Evolutionary conservation across 805 yeast species (phyloP).

Genomic region (Nakazawaea ambrosiae): DNA sequence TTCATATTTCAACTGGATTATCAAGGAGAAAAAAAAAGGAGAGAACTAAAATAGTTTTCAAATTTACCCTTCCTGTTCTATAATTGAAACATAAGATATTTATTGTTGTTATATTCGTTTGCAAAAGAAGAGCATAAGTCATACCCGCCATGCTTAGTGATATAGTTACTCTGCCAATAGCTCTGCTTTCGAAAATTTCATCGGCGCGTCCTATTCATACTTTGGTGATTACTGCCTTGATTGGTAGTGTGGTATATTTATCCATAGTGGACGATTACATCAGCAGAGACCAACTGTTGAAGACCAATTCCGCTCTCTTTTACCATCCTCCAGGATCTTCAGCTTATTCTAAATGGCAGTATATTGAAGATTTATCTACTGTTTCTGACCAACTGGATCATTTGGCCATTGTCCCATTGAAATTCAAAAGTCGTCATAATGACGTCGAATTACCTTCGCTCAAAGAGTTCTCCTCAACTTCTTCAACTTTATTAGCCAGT

Average conservation of each 20-base stretch:
- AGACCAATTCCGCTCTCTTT: slow-evolving; percentile 18
- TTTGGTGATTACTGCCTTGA: slow-evolving; percentile 59
- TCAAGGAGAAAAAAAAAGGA: no score
- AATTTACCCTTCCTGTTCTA: no score
- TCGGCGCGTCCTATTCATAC: slow-evolving; percentile 86
- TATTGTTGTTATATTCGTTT: no score
- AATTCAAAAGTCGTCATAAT: slow-evolving; percentile 45
- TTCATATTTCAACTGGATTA: no score
- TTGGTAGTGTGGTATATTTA: slow-evolving; percentile 77
- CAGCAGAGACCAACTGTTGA: slow-evolving; percentile 5
- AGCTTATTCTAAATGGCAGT: slow-evolving; percentile 37
- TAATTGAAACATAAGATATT: no score
- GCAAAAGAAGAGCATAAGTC: no score
- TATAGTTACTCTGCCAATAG: slow-evolving; percentile 10
- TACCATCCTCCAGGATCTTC: slow-evolving; percentile 28
- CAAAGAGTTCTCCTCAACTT: not conserved
- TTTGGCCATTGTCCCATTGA: slow-evolving; percentile 46
- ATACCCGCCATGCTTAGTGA: slow-evolving; percentile 2
- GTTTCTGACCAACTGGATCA: slow-evolving; percentile 36
- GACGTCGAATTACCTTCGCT: slow-evolving; percentile 25
- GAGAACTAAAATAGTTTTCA: no score
- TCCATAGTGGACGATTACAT: slow-evolving; percentile 64
- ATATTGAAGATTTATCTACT: slow-evolving; percentile 33
- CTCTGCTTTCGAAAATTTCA: slow-evolving; percentile 35
- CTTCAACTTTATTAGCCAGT: not conserved